These are phyloP conservation scores for Letharia lupina DNA, from an alignment of 495 filamentous ascomycete genomes.

Conservation along the genomic window DNA sequence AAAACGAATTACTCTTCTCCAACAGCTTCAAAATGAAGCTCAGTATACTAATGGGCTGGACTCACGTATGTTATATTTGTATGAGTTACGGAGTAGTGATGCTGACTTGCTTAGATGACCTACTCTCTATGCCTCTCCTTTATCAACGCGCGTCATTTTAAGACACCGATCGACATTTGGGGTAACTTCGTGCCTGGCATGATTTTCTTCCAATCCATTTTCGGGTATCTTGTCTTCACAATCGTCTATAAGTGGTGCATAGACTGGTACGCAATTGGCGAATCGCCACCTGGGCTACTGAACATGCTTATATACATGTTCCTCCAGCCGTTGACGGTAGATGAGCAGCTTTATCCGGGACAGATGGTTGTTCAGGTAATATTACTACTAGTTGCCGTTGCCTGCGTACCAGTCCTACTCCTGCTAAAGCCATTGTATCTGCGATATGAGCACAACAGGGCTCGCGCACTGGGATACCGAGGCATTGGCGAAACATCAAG, in stretches of 20 bases:
- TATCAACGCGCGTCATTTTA: slow-evolving; percentile 90
- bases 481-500: slow-evolving; percentile 80
- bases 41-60: slow-evolving; percentile 91
- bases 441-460: slow-evolving; percentile 82
- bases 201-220: slow-evolving; percentile 99
- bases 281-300: slow-evolving; percentile 71
- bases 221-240: slow-evolving; percentile 88
- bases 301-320: slow-evolving; percentile 99
- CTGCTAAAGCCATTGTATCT: slow-evolving; percentile 95
- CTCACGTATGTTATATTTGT: slow-evolving; percentile 49
- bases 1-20: slow-evolving; percentile 86
- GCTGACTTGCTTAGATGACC: slow-evolving; percentile 59
- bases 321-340: slow-evolving; percentile 69
- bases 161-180: slow-evolving; percentile 86
- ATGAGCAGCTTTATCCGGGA: slow-evolving; percentile 65
- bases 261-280: slow-evolving; percentile 64
- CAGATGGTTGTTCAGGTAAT: slow-evolving; percentile 67
- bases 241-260: slow-evolving; percentile 96
- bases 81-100: slow-evolving; percentile 5
- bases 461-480: slow-evolving; percentile 79
- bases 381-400: slow-evolving; percentile 72
- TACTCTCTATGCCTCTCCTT: slow-evolving; percentile 90
- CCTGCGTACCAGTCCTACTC: slow-evolving; percentile 82
- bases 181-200: slow-evolving; percentile 96
- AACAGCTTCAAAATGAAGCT: slow-evolving; percentile 99